These are phyloP conservation scores for Boletus eberwhitei DNA, from an alignment of 768 basidiomycete genomes.

Conservation along the genomic window DNA sequence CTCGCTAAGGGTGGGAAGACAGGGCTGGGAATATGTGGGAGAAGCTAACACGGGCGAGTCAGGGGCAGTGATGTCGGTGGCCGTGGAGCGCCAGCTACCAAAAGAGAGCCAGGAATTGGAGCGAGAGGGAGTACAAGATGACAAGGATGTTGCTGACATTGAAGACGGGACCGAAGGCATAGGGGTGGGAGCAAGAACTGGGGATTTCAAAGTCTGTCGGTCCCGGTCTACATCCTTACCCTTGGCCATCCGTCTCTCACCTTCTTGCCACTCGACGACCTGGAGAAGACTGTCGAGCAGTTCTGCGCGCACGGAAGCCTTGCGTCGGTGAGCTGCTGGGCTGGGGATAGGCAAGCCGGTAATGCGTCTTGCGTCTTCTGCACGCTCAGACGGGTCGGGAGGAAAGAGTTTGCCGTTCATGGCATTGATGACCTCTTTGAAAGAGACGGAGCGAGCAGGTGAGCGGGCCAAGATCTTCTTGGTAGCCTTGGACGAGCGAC, in stretches of 20 bases:
- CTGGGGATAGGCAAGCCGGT: constrained; percentile 22
- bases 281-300: constrained; percentile 44
- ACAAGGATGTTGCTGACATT: constrained; percentile 19
- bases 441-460: constrained; percentile 41
- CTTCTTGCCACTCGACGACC: constrained; percentile 41
- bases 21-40: constrained; percentile 24
- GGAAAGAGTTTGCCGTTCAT: constrained; percentile 63
- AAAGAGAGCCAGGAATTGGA: constrained; percentile 44
- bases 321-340: constrained; percentile 18
- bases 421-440: constrained; percentile 52
- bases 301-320: constrained; percentile 27
- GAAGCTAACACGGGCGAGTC: constrained; percentile 34
- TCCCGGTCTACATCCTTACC: constrained; percentile 39
- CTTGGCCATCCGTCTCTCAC: constrained; percentile 37
- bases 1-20: constrained; percentile 29
- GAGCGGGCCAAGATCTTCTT: constrained; percentile 9
- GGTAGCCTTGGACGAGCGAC: constrained; percentile 14
- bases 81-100: constrained; percentile 38
- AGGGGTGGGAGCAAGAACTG: constrained; percentile 13
- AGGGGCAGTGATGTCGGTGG: constrained; percentile 33
- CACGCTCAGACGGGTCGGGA: constrained; percentile 32
- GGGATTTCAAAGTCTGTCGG: constrained; percentile 11
- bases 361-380: constrained; percentile 30
- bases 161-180: constrained; percentile 21
- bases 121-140: constrained; percentile 32